Base-by-base conservation (phyloP, 2,329 filamentous ascomycete species). In the Claviceps arundinis region DNA sequence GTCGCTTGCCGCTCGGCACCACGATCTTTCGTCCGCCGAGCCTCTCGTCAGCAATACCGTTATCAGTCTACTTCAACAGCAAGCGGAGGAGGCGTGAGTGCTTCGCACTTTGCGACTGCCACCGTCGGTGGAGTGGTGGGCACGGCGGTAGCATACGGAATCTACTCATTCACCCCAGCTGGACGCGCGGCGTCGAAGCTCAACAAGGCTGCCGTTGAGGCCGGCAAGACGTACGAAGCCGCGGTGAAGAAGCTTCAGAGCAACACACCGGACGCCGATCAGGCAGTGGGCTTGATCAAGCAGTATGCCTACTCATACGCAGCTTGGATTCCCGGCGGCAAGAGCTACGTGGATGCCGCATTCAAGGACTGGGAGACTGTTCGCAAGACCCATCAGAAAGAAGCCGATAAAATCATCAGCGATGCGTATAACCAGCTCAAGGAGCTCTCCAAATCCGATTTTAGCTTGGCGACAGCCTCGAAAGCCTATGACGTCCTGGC, bases 361-460 rank as follows among this genome's bases (percentile, higher is more conserved):
- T 90, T 89, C 66, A 72, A 84, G 24, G 85, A 89, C 58, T 71
- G 87, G 44, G 85, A 89, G 48, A 78, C 75, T 37, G 73, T 89
- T 34, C 77, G 81, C 45, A 67, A 78, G 56, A 83, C 84, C 61
- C 84, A 89, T 64, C 73, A 76, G 46, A 74, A 84, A 0, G 84
- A 89, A 62, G 82, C 87, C 6, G 82, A 89, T 60, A 66, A 80
- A 60, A 80, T 89, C 45, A 71, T 89, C 51, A 73, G 69, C 22
- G 78, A 87, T 47, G 78, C 84, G 1, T 89, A 89, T 64, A 72
- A 73, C 30, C 77, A 87, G 59, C 73, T 89, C 51, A 80, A 82
- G 58, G 72, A 77, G 24, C 68, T 84, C 2, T 75, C 77, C 14
- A 80, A 79, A 60, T 66, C 69, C 4, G 81, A 81, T 0, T 63